phyloP scores from a whole-genome alignment of 2,329 filamentous ascomycete species.

The Curvularia eragrostidis region DNA sequence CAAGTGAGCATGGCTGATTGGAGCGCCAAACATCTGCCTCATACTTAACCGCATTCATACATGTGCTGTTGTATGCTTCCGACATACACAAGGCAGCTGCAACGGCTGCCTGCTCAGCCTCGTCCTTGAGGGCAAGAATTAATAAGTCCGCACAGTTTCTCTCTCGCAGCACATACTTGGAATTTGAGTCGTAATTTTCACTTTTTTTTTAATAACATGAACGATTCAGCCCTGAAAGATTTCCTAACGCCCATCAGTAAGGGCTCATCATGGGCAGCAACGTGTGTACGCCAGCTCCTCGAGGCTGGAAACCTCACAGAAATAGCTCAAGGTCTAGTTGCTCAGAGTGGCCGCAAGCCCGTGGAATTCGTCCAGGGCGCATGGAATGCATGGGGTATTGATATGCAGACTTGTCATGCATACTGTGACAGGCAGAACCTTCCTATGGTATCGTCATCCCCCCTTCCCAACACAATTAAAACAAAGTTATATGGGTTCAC shows the following conservation, averaged over 20 bases:
- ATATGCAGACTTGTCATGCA: not conserved
- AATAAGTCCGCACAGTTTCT: not conserved
- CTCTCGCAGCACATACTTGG: not conserved
- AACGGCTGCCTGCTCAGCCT: not conserved
- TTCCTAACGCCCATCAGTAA: not conserved
- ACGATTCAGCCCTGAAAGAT: not conserved
- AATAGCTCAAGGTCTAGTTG: not conserved
- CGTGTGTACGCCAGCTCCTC: conserved; percentile 2
- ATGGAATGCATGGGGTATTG: conserved; percentile 6
- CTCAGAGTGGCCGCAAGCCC: not conserved
- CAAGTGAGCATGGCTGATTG: not conserved
- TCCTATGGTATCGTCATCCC: conserved; percentile 6
- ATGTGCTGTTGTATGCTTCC: not conserved
- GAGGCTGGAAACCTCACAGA: not conserved
- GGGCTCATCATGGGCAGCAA: not conserved
- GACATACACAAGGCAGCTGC: not conserved
- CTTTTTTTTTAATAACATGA: not conserved
- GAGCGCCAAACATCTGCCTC: not conserved
- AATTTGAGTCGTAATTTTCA: not conserved
- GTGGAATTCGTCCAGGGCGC: not conserved
- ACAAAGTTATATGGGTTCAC: not conserved
- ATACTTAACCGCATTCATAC: not conserved
- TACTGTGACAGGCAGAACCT: conserved; percentile 4
- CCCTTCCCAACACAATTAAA: not conserved
- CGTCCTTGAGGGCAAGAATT: not conserved